Conservation (phyloP, 2,329 filamentous ascomycete genomes). For the Phoma sp. region DNA sequence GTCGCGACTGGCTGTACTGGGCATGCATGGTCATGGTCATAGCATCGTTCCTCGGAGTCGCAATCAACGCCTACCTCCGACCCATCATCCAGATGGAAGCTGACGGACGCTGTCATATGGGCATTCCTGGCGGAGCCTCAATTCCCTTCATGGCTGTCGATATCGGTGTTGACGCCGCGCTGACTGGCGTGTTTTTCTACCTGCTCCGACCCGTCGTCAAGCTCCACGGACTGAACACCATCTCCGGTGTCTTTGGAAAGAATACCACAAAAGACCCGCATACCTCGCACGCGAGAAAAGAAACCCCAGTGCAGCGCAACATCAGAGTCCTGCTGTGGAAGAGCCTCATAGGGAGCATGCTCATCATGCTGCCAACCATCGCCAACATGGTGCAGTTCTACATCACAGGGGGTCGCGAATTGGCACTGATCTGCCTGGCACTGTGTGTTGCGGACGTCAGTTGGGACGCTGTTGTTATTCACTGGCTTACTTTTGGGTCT, state of each 20-base stretch:
- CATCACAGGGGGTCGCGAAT: constrained; percentile 32
- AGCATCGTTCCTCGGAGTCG: constrained; percentile 26
- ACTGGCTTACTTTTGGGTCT: constrained; percentile 22
- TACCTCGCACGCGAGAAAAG: neutral
- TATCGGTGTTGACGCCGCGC: constrained; percentile 37
- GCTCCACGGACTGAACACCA: constrained; percentile 7
- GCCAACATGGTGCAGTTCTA: constrained; percentile 44
- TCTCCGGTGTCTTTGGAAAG: constrained; percentile 2
- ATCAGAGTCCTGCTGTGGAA: constrained; percentile 26
- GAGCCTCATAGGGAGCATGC: constrained; percentile 32
- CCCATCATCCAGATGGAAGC: constrained; percentile 35
- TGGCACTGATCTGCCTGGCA: constrained; percentile 44
- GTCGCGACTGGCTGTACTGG: constrained; percentile 39
- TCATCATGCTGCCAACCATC: constrained; percentile 44
- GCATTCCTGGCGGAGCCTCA: constrained; percentile 38
- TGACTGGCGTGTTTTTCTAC: constrained; percentile 43
- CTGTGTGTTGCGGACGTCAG: constrained; percentile 46
- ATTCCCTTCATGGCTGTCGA: constrained; percentile 44
- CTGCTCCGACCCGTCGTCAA: constrained; percentile 32
- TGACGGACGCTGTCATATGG: constrained; percentile 43
- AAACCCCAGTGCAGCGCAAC: constrained; percentile 14
- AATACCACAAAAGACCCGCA: neutral
- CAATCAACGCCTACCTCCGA: constrained; percentile 28
- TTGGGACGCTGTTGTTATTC: constrained; percentile 16
- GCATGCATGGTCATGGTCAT: constrained; percentile 25